Percentiles rank a stretch among this genome's conserved stretches.
Evolutionary conservation across 2,329 filamentous ascomycete species (phyloP).

Genomic region (Tolypocladium sp.): DNA sequence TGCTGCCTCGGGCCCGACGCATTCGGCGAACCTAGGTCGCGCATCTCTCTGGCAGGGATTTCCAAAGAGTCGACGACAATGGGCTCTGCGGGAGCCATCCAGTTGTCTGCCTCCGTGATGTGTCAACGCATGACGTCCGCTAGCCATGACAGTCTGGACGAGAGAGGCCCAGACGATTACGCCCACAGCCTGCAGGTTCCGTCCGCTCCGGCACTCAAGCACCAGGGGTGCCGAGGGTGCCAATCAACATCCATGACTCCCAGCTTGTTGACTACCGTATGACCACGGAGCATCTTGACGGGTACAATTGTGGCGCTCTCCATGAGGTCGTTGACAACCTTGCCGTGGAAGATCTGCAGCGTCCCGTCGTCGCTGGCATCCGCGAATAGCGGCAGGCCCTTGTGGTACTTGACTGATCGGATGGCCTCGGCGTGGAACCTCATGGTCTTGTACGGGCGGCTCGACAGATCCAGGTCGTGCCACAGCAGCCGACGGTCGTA

Average conservation of each 20-base stretch:
- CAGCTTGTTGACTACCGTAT: constrained; percentile 75
- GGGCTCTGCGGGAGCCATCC: not conserved
- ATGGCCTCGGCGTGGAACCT: constrained; percentile 92
- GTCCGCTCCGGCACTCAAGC: constrained; percentile 87
- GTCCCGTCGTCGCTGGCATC: constrained; percentile 93
- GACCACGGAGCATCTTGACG: constrained; percentile 85
- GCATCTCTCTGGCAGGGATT: not conserved
- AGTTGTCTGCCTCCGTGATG: not conserved
- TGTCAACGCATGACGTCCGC: not conserved
- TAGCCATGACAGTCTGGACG: not conserved
- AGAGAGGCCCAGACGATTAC: constrained; percentile 20
- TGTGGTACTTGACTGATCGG: constrained; percentile 79
- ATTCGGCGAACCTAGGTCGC: not conserved
- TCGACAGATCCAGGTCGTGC: constrained; percentile 92
- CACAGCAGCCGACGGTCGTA: constrained; percentile 91
- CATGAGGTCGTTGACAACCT: constrained; percentile 89
- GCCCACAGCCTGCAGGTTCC: constrained; percentile 88
- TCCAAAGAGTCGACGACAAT: not conserved
- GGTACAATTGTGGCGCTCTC: constrained; percentile 96
- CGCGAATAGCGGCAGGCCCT: constrained; percentile 75
- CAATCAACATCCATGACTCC: constrained; percentile 93
- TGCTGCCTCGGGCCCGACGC: not conserved
- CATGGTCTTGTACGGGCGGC: constrained; percentile 89
- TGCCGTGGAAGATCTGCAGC: constrained; percentile 93
- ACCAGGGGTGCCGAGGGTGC: constrained; percentile 93